Evolutionary conservation across 208 protist species (phyloP).

Genomic region (Leishmania lainsoni): DNA sequence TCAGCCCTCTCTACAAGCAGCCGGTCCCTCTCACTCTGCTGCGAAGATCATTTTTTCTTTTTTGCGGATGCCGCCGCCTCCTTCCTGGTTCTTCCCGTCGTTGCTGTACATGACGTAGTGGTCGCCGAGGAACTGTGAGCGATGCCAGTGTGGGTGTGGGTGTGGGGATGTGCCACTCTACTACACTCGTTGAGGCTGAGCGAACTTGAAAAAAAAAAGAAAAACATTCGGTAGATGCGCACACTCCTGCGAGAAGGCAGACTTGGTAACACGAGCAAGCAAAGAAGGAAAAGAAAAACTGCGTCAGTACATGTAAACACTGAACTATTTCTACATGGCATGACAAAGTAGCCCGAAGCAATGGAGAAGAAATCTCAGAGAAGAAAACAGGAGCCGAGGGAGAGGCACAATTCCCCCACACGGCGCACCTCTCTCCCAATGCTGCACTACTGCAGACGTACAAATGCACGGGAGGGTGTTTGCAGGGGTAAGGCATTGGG

Average conservation of each 20-base stretch:
- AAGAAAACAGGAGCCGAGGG: not conserved
- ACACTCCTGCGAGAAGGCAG: not conserved
- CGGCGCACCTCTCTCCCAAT: not conserved
- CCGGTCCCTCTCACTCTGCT: not conserved
- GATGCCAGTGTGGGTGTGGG: not conserved
- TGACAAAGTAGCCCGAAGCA: not conserved
- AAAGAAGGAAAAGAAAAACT: not conserved
- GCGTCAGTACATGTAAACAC: not conserved
- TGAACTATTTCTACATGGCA: not conserved
- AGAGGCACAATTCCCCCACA: not conserved
- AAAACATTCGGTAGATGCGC: not conserved
- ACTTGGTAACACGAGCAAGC: not conserved
- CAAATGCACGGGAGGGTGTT: too few relatives aligned
- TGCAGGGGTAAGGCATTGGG: too few relatives aligned
- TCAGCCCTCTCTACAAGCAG: not conserved
- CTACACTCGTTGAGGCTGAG: not conserved
- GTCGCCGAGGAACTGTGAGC: not conserved
- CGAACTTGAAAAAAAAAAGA: not conserved
- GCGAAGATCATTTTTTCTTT: too few relatives aligned
- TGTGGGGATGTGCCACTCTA: not conserved
- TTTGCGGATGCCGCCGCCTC: not conserved
- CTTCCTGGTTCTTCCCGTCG: not conserved
- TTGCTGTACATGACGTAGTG: not conserved
- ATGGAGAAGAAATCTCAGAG: not conserved
- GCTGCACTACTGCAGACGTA: not conserved